Percentiles rank a stretch among this genome's conserved stretches.
phyloP scores from a whole-genome alignment of 331 rosid genomes.

The Cydonia oblonga region DNA sequence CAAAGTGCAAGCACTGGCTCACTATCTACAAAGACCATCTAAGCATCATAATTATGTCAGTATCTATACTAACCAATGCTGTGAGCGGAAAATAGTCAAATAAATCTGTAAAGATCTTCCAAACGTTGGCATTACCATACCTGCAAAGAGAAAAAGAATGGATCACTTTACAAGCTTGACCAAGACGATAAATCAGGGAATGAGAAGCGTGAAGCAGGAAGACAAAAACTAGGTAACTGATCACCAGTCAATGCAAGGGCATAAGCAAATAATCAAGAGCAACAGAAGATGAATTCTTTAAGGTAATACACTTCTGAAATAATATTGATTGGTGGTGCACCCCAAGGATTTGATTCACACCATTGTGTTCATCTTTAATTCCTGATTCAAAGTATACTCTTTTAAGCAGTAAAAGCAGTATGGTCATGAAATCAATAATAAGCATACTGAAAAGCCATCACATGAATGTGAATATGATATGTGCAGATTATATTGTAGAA shows the following conservation, averaged over 20 bases:
- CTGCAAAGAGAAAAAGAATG: conserved; percentile 31
- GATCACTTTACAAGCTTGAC: neutral
- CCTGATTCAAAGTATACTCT: neutral
- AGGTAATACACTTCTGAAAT: neutral
- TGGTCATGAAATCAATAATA: too few species aligned
- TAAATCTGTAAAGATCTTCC: conserved; percentile 90
- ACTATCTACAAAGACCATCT: neutral
- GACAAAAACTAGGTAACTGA: neutral
- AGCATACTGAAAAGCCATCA: neutral
- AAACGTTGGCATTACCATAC: conserved; percentile 93
- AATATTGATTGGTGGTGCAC: neutral
- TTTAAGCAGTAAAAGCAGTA: neutral
- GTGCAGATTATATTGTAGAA: neutral
- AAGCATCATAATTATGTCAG: neutral
- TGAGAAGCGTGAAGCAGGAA: neutral
- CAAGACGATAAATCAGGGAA: neutral
- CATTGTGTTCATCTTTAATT: neutral
- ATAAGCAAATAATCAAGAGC: neutral
- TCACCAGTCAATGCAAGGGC: neutral
- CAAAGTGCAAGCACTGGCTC: too few species aligned
- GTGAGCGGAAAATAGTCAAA: conserved; percentile 95
- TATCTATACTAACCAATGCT: conserved; percentile 70
- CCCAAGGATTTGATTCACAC: neutral
- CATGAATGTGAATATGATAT: neutral
- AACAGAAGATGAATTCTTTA: neutral